Evolutionary conservation across 148 eudicot genomes (phyloP), one percentile per base, ranked within the genome.

Genomic region (Amaranthus cruentus): DNA sequence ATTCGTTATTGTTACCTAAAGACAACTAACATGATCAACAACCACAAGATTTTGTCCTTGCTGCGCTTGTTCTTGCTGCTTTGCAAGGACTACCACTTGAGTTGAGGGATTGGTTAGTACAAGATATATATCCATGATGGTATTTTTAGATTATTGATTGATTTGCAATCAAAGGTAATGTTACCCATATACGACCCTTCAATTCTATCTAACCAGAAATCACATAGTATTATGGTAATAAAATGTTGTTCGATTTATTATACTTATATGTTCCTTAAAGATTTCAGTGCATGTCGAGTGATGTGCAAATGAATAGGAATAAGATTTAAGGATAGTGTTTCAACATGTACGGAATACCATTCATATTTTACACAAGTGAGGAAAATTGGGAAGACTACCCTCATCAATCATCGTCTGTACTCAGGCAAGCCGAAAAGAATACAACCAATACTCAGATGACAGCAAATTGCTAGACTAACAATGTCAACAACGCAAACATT

Each of bases 401-500:
- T 7, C 80, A 21, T 43, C 15, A n/a, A 73, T 48, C 61, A 18
- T 57, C 68, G 54, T 69, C 70, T 43, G 4, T 66, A 57, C 2
- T 7, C 60, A 55, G 69, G 77, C 47, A 15, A 74, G 55, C 14
- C 62, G 62, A 51, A 46, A 14, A 14, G 43, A 21, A 55, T 38
- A 75, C 79, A 75, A 51, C 71, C 75, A 71, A 71, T 6, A 28
- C 56, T 46, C 50, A 59, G 64, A 12, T 10, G 53, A 70, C n/a
- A 76, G 54, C 53, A 59, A 11, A 75, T 44, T 81, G 84, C 4
- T 72, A 21, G 55, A 73, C 67, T 38, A 79, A 62, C 44, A 75
- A 74, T 65, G 82, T 43, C 9, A 51, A 15, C 4, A 71, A 8
- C 42, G 75, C 38, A 74, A 87, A 50, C 62, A 83, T 57, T 68